Percentiles rank a stretch among this genome's conserved stretches.
These are phyloP conservation scores for Ophiostoma sp. DNA, from an alignment of 2,329 filamentous ascomycete species.

Conservation along the genomic window DNA sequence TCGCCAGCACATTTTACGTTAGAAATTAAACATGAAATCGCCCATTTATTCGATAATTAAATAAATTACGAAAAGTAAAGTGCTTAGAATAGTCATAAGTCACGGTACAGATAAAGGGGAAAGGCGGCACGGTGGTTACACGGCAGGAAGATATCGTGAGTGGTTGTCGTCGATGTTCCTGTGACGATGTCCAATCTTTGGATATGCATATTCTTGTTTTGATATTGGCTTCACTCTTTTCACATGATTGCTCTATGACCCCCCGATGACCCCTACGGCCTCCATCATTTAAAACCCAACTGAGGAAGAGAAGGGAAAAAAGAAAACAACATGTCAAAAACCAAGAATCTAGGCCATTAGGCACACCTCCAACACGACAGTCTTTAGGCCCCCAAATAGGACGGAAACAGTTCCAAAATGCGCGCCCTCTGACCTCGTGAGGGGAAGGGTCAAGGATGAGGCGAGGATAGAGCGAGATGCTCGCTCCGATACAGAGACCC, in stretches of 20 bases:
- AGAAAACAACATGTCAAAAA: not conserved
- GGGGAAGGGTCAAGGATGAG: not conserved
- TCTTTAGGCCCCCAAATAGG: not conserved
- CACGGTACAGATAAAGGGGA: not conserved
- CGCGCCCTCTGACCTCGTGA: not conserved
- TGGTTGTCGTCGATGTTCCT: not conserved
- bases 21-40: not conserved
- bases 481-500: not conserved
- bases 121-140: not conserved
- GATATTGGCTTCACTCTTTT: not conserved
- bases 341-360: not conserved
- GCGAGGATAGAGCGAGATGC: not conserved
- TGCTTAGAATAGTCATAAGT: not conserved
- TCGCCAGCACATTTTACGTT: constrained; percentile 6
- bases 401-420: not conserved
- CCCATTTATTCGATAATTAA: not conserved
- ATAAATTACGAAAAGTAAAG: not conserved
- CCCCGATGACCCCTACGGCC: not conserved
- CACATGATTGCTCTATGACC: not conserved
- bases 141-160: not conserved
- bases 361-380: not conserved
- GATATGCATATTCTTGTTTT: not conserved
- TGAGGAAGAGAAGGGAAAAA: not conserved
- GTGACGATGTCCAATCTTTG: not conserved
- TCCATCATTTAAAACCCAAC: not conserved